phyloP scores from a whole-genome alignment of 192 early-diverging fungal species.

The Thamnidium elegans region DNA sequence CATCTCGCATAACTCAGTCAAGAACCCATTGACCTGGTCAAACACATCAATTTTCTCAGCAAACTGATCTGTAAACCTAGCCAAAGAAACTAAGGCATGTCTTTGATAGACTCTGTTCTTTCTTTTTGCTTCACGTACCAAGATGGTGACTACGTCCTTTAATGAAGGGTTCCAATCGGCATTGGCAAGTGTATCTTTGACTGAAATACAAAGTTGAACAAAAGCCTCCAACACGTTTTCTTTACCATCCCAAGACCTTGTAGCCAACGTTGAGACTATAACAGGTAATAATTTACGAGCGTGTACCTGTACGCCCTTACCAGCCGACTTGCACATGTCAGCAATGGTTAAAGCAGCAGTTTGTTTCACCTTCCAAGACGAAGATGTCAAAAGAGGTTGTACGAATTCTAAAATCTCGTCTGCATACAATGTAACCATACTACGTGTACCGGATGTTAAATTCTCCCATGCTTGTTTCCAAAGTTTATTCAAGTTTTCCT shows the following conservation, averaged over 20 bases:
- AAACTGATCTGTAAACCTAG: conserved; percentile 56
- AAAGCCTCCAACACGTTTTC: conserved; percentile 69
- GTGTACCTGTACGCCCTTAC: conserved; percentile 41
- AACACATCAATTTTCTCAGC: conserved; percentile 52
- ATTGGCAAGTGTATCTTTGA: conserved; percentile 48
- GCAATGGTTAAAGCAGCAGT: conserved; percentile 66
- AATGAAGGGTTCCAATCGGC: conserved; percentile 27
- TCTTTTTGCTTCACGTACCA: conserved; percentile 73
- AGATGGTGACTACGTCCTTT: conserved; percentile 46
- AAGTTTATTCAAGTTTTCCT: conserved; percentile 47
- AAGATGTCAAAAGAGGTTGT: conserved; percentile 50
- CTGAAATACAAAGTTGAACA: conserved; percentile 48
- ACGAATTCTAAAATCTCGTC: conserved; percentile 60
- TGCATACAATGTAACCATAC: conserved; percentile 61
- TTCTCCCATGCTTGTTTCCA: conserved; percentile 83
- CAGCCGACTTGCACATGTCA: conserved; percentile 55
- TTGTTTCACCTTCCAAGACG: conserved; percentile 78
- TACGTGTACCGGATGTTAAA: conserved; percentile 59
- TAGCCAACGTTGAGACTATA: conserved; percentile 57
- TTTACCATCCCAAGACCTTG: conserved; percentile 83
- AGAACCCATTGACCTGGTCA: conserved; percentile 55
- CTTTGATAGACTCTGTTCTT: conserved; percentile 71
- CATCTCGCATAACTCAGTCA: conserved; percentile 43
- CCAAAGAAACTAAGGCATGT: conserved; percentile 60
- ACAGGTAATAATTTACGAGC: conserved; percentile 56